phyloP scores from a whole-genome alignment of 176 grass and related monocot species.

The Lolium multiflorum region DNA sequence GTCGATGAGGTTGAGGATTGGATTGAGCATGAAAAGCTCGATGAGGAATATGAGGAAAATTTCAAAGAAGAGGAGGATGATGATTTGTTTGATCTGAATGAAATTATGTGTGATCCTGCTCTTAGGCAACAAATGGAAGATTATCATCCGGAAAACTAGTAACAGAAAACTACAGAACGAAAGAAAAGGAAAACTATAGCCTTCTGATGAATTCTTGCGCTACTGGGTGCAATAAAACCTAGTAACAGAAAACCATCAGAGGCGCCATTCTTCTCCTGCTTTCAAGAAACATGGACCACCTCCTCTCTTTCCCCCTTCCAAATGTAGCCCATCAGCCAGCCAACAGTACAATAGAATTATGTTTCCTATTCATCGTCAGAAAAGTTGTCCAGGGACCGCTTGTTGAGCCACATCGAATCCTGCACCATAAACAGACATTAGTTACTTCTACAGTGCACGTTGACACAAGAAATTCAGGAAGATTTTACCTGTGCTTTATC shows the following conservation, averaged over 20 bases:
- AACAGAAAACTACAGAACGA: too few species aligned
- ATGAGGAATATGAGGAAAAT: too few species aligned
- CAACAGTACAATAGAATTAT: not conserved
- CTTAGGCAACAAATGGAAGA: too few species aligned
- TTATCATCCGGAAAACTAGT: too few species aligned
- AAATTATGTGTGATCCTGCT: too few species aligned
- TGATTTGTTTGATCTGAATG: too few species aligned
- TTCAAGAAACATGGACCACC: not conserved
- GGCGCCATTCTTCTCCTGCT: not conserved
- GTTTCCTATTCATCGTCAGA: slow-evolving; percentile 68
- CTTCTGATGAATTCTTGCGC: not conserved
- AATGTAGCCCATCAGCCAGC: not conserved
- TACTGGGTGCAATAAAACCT: not conserved
- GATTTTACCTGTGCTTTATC: slow-evolving; percentile 71
- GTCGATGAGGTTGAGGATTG: too few species aligned
- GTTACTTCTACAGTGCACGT: slow-evolving; percentile 5
- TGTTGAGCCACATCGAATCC: slow-evolving; percentile 47
- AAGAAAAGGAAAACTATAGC: not conserved
- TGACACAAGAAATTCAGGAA: not conserved
- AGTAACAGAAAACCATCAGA: not conserved
- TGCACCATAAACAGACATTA: slow-evolving; percentile 26
- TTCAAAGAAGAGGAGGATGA: too few species aligned
- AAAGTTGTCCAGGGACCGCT: slow-evolving; percentile 37
- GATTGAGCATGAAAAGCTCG: too few species aligned
- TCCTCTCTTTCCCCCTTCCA: not conserved